Conservation (phyloP, 306 rosid species). For the Vigna nakashimae region DNA sequence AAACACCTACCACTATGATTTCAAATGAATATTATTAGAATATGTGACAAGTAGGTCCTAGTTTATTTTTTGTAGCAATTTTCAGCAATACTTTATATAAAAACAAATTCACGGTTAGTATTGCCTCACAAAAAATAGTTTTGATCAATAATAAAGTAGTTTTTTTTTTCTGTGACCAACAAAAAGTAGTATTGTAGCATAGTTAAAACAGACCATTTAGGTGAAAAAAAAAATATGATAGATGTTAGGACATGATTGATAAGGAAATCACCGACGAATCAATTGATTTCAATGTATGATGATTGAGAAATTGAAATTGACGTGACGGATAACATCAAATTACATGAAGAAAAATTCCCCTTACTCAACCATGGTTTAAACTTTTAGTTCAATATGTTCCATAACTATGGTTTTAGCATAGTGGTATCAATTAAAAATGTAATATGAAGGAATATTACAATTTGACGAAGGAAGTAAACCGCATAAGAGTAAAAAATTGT, state of each 20-base stretch:
- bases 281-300: constrained; percentile 50
- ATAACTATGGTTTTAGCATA: too few species aligned
- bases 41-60: neutral
- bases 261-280: constrained; percentile 73
- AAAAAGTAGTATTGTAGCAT: neutral
- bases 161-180: neutral
- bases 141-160: neutral
- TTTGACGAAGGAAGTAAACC: too few species aligned
- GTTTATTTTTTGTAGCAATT: neutral
- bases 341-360: neutral
- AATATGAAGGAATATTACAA: too few species aligned
- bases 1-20: neutral
- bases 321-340: constrained; percentile 26
- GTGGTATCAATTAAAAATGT: too few species aligned
- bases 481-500: too few species aligned
- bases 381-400: constrained; percentile 6
- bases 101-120: neutral
- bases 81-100: neutral
- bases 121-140: neutral
- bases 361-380: neutral
- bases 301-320: constrained; percentile 50
- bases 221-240: neutral
- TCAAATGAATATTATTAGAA: neutral
- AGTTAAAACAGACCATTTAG: constrained; percentile 13
- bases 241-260: constrained; percentile 48